Conservation (phyloP, 1,139 yeast species). For the Scheffersomyces segobiensis region DNA sequence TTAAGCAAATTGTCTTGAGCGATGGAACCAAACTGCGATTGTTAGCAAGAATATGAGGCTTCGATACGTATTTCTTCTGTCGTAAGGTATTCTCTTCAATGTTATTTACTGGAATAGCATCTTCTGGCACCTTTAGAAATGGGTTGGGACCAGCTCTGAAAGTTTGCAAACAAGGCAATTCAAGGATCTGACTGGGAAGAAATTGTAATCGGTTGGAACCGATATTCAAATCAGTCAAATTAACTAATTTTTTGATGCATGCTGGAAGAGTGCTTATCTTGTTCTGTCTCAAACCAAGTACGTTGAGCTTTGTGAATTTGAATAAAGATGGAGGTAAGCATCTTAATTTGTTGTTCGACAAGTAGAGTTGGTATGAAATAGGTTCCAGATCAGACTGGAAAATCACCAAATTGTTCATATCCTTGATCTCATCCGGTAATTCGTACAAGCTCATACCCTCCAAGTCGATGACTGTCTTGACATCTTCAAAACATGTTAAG, state of each 20-base stretch:
- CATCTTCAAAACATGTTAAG: conserved; percentile 42
- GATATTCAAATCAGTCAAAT: conserved; percentile 50
- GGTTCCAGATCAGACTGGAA: conserved; percentile 30
- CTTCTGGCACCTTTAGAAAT: conserved; percentile 27
- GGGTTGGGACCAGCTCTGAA: conserved; percentile 55
- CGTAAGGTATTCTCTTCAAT: conserved; percentile 12
- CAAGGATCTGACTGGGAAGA: conserved; percentile 57
- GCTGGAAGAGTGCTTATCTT: conserved; percentile 53
- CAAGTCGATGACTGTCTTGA: conserved; percentile 37
- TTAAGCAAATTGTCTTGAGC: conserved; percentile 42
- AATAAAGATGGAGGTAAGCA: conserved; percentile 54
- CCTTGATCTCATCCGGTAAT: conserved; percentile 58
- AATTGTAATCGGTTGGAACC: conserved; percentile 52
- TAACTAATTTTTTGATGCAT: conserved; percentile 41
- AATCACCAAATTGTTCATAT: conserved; percentile 49
- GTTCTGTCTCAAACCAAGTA: conserved; percentile 55
- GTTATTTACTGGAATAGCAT: conserved; percentile 23
- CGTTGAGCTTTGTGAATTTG: conserved; percentile 50
- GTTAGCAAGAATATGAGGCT: conserved; percentile 16
- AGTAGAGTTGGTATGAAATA: conserved; percentile 45
- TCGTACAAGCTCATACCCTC: conserved; percentile 42
- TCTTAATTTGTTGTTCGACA: conserved; percentile 51
- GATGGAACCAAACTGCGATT: conserved; percentile 27
- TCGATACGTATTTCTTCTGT: conserved; percentile 25
- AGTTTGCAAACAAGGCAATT: conserved; percentile 40